Percentiles rank a stretch among this genome's conserved stretches.
Evolutionary conservation across 176 grass and related monocot species (phyloP).

Genomic region (Ananas comosus): DNA sequence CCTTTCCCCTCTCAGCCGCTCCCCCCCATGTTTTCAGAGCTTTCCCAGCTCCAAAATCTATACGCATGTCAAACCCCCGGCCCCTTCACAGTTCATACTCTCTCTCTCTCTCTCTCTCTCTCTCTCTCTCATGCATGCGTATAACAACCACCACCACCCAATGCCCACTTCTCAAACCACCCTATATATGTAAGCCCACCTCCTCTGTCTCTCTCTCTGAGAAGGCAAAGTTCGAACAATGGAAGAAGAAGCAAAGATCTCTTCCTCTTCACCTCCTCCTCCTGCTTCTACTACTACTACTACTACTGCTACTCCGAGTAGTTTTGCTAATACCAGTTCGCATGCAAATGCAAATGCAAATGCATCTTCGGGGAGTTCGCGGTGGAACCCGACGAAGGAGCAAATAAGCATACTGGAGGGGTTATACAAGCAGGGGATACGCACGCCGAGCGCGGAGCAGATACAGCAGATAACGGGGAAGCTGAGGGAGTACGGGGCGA

Average conservation of each 20-base stretch:
- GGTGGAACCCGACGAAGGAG: conserved; percentile 85
- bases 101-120: conserved; percentile 2
- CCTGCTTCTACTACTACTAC: too few species aligned
- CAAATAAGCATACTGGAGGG: conserved; percentile 64
- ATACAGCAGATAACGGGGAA: conserved; percentile 63
- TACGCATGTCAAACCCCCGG: conserved; percentile 42
- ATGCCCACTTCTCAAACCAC: not conserved
- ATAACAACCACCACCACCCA: conserved; percentile 15
- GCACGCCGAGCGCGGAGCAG: conserved; percentile 62
- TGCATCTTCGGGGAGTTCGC: conserved; percentile 2
- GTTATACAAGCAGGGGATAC: conserved; percentile 58
- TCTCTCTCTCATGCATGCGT: conserved; percentile 30
- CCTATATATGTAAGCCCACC: not conserved
- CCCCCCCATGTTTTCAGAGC: conserved; percentile 55
- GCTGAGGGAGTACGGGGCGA: conserved; percentile 51
- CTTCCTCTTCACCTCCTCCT: conserved; percentile 3
- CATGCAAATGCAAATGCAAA: too few species aligned
- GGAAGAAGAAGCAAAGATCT: conserved; percentile 24
- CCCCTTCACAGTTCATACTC: not conserved
- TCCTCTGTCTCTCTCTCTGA: too few species aligned
- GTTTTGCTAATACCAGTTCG: too few species aligned
- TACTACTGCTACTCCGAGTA: too few species aligned
- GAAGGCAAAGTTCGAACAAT: too few species aligned
- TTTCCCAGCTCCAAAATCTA: conserved; percentile 36
- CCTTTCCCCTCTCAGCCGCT: conserved; percentile 33